Evolutionary conservation across 2,329 filamentous ascomycete genomes (phyloP), one percentile per base, ranked within the genome.

Genomic region (Hypoxylon sp.): DNA sequence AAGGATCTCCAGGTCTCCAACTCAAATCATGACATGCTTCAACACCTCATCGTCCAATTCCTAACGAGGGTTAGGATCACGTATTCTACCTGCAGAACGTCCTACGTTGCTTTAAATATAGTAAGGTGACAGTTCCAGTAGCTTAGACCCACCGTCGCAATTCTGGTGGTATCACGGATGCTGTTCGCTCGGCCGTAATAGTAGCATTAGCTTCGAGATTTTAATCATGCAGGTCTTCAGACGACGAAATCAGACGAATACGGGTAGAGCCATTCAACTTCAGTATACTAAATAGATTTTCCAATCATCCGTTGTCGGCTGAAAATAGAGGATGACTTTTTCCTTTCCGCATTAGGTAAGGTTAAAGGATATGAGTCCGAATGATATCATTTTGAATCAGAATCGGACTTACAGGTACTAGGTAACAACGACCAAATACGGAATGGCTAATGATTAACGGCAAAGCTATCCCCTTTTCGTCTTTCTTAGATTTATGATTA

Each of bases 1-100:
- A 65, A 65, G 54, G n/a, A 14, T 46, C 35, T 33, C 19, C n/a
- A 52, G 24, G n/a, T 37, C 24, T 35, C 39, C 50, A 24, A 3
- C n/a, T 24, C 5, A 44, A 13, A 52, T 33, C 29, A 47, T 31
- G 60, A 26, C 24, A 24, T 42, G 19, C 39, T 35, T 56, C 24
- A 50, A 19, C 48, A 22, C 54, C n/a, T 48, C 17, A 37, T 52
- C 6, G 26, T 9, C 19, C 9, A 11, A 13, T 22, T 29, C 10
- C 33, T 46, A 31, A 42, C 37, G 47, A 26, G 19, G 22, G 24
- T 10, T 17, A 37, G 5, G 22, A 24, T 42, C 11, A 42, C 39
- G 26, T 55, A n/a, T 39, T 22, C 19, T 22, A 31, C 22, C 13
- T 33, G 22, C 19, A 60, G n/a, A 19, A 37, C 29, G 4, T 35